Evolutionary conservation across 2,329 filamentous ascomycete species (phyloP).

Genomic region (Trichoderma oligosporum): DNA sequence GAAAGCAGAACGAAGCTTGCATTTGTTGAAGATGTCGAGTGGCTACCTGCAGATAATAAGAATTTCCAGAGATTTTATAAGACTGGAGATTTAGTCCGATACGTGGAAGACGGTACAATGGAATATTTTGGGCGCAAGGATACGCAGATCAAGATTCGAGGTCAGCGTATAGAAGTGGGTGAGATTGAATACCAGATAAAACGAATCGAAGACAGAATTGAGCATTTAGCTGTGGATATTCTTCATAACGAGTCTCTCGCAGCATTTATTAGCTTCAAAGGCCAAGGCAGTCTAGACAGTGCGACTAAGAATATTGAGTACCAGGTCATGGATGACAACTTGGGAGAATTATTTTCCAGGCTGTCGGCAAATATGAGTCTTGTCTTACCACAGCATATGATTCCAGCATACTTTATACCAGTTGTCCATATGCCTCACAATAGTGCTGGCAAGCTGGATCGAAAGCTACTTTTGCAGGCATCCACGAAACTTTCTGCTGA

Average conservation of each 20-base stretch:
- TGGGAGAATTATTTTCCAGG: not conserved
- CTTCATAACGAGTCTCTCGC: not conserved
- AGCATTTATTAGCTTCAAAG: not conserved
- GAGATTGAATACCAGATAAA: slow-evolving; percentile 18
- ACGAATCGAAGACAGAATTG: not conserved
- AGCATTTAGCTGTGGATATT: slow-evolving; percentile 1
- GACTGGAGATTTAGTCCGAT: slow-evolving; percentile 12
- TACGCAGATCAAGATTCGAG: slow-evolving; percentile 15
- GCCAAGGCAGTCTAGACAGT: not conserved
- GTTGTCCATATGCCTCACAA: slow-evolving; percentile 13
- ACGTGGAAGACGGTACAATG: not conserved
- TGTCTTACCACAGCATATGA: slow-evolving; percentile 28
- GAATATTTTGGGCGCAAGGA: slow-evolving; percentile 7
- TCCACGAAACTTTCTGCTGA: not conserved
- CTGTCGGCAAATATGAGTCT: not conserved
- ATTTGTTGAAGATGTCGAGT: slow-evolving; percentile 19
- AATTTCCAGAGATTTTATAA: not conserved
- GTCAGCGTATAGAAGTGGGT: slow-evolving; percentile 3
- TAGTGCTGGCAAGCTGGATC: slow-evolving; percentile 16
- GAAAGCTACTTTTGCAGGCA: not conserved
- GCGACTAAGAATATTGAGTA: not conserved
- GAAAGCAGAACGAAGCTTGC: slow-evolving; percentile 20
- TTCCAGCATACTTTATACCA: slow-evolving; percentile 7
- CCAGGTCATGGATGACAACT: not conserved
- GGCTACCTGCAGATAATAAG: not conserved